Evolutionary conservation across 441 rosid species (phyloP), one percentile per base, ranked within the genome.

Genomic region (Gossypium lobatum): DNA sequence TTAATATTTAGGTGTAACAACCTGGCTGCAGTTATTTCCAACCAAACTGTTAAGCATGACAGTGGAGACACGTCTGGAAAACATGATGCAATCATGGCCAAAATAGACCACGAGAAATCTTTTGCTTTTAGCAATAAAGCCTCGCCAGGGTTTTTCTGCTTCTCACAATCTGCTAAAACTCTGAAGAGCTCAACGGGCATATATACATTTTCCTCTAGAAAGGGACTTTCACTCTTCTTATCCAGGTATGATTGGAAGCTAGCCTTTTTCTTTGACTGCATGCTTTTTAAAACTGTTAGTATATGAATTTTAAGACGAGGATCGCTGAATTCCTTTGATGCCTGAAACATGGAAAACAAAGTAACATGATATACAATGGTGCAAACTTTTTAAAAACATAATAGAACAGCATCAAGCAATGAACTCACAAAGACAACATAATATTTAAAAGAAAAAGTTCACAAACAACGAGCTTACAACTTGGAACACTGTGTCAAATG

Each of bases 1-100:
- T 71, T 61, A 17, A 60, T 69, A 9, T 54, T 25, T 20, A 54
- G 65, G 48, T 69, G 67, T 6, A 16, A 53, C 62, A 70, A 96
- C 99, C 99, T 96, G 85, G 97, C 98, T 23, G 98, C 99, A 39
- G 98, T 93, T 78, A 96, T 96, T 87, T 96, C 99, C 86, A 96
- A 88, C 99, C 99, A 96, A 82, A 86, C 90, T 53, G 97, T 86
- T 66, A 93, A 86, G 87, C 98, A 96, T 64, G 92, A 87, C 77
- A 92, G 79, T 64, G 97, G 91, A 79, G 91, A 83, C 75, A 89
- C 97, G 75, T 96, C 97, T 45, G 95, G 84, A 80, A 92, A 96
- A 88, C 99, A 96, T 71, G 98, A 96, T 50, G 98, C 99, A 81
- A 93, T 84, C 88, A 94, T 87, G 68, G 96, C 99, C 89, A 96